Conservation (phyloP, 129 eudicot genomes). For the Oenanthe sinensis region DNA sequence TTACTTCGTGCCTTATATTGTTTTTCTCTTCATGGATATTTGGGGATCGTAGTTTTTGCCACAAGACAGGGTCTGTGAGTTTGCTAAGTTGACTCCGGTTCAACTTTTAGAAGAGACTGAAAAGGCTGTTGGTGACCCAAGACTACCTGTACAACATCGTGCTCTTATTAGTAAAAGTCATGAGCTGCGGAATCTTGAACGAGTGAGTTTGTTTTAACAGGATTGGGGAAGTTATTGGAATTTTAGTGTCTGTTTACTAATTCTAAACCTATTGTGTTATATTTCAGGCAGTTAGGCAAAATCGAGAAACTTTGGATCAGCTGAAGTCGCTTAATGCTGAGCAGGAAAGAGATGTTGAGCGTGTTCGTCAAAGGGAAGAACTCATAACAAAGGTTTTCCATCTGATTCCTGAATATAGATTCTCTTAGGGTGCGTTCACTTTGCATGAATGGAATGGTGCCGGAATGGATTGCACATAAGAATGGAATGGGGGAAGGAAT, state of each 20-base stretch:
- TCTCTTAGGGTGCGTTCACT: too few species aligned
- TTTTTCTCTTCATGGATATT: not conserved
- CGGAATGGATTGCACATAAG: too few species aligned
- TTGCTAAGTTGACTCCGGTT: constrained; percentile 90
- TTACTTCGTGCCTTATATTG: not conserved
- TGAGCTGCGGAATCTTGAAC: constrained; percentile 58
- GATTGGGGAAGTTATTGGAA: not conserved
- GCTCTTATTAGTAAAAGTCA: constrained; percentile 70
- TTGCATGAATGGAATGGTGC: too few species aligned
- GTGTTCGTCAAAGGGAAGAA: constrained; percentile 88
- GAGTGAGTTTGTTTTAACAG: constrained; percentile 26
- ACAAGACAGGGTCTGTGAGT: constrained; percentile 95
- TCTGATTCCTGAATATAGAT: not conserved
- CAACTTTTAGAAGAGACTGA: constrained; percentile 90
- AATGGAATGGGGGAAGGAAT: too few species aligned
- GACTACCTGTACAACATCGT: constrained; percentile 66
- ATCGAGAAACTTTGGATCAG: constrained; percentile 54
- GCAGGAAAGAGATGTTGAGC: constrained; percentile 87
- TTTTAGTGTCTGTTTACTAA: not conserved
- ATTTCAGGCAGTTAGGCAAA: constrained; percentile 51
- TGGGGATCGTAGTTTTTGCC: constrained; percentile 64
- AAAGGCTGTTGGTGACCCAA: constrained; percentile 95
- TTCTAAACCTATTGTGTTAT: not conserved
- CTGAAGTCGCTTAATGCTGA: constrained; percentile 76
- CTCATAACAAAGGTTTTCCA: constrained; percentile 57